Percentiles rank a stretch among this genome's conserved stretches.
Conservation (phyloP, 1,284 basidiomycete genomes). For the Pseudozyma hubeiensis region DNA sequence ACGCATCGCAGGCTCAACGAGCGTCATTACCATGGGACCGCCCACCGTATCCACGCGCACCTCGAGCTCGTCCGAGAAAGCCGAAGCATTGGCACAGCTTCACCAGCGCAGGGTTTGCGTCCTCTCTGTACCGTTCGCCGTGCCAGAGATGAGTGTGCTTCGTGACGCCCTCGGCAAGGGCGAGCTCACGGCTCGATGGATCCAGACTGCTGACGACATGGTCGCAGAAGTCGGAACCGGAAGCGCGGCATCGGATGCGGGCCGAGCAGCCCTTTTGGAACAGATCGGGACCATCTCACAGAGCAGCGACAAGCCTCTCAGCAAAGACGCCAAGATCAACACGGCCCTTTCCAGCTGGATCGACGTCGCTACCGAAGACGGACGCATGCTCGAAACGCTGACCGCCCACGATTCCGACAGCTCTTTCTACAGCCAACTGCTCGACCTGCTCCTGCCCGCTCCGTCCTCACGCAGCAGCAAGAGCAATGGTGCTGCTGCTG, state of each 20-base stretch:
- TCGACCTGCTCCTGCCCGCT: constrained; percentile 30
- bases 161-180: constrained; percentile 49
- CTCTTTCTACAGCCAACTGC: constrained; percentile 21
- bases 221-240: constrained; percentile 1
- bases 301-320: background rate
- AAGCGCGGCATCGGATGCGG: constrained; percentile 4
- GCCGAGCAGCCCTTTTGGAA: constrained; percentile 18
- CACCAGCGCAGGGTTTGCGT: constrained; percentile 39
- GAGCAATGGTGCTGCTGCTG: constrained; percentile 4
- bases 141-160: constrained; percentile 41
- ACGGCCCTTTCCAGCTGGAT: constrained; percentile 16
- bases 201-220: constrained; percentile 4
- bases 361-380: constrained; percentile 22
- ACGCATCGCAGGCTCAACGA: constrained; percentile 44
- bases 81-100: constrained; percentile 27
- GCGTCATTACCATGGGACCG: constrained; percentile 33
- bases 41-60: constrained; percentile 15
- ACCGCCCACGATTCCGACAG: constrained; percentile 30
- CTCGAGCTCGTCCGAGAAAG: constrained; percentile 22
- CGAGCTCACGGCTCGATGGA: constrained; percentile 39
- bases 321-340: constrained; percentile 19
- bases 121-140: constrained; percentile 35
- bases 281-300: constrained; percentile 22
- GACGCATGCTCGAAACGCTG: constrained; percentile 40
- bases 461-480: constrained; percentile 16